Evolutionary conservation across 495 filamentous ascomycete genomes (phyloP).

Genomic region (Neurospora sp.): DNA sequence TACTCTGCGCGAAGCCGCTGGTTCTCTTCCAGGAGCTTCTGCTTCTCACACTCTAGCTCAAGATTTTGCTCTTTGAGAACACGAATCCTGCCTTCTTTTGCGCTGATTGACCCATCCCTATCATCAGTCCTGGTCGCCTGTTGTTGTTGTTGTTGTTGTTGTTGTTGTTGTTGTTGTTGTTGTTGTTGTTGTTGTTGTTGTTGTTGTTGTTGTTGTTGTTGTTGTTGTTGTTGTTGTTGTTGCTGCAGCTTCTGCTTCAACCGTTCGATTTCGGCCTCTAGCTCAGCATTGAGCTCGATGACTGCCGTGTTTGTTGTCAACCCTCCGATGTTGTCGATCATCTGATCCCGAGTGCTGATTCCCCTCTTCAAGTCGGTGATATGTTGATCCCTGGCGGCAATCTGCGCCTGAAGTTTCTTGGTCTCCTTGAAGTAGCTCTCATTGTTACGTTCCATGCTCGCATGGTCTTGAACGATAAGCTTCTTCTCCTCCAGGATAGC

Average conservation of each 20-base stretch:
- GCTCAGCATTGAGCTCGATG: conserved; percentile 23
- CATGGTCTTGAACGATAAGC: conserved; percentile 30
- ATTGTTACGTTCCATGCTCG: conserved; percentile 35
- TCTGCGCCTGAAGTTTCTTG: conserved; percentile 32
- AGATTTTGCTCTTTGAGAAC: conserved; percentile 27
- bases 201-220: conserved; percentile 6
- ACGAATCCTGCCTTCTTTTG: conserved; percentile 16
- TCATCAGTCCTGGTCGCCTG: conserved; percentile 13
- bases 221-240: conserved; percentile 7
- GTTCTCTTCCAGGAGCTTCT: conserved; percentile 22
- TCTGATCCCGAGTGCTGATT: conserved; percentile 21
- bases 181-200: conserved; percentile 11
- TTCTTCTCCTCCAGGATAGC: conserved; percentile 27
- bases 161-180: conserved; percentile 6
- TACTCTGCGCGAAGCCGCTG: conserved; percentile 18
- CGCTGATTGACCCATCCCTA: conserved; percentile 16
- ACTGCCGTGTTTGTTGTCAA: conserved; percentile 23
- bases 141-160: conserved; percentile 7
- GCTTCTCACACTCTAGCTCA: conserved; percentile 22
- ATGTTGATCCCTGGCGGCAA: conserved; percentile 26
- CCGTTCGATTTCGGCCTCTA: conserved; percentile 25
- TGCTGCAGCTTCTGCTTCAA: conserved; percentile 24
- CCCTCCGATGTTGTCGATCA: conserved; percentile 24
- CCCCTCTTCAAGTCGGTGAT: conserved; percentile 27
- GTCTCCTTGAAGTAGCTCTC: conserved; percentile 37